Evolutionary conservation across 1,139 yeast genomes (phyloP).

Genomic region (Debaryomycetaceae sp.): DNA sequence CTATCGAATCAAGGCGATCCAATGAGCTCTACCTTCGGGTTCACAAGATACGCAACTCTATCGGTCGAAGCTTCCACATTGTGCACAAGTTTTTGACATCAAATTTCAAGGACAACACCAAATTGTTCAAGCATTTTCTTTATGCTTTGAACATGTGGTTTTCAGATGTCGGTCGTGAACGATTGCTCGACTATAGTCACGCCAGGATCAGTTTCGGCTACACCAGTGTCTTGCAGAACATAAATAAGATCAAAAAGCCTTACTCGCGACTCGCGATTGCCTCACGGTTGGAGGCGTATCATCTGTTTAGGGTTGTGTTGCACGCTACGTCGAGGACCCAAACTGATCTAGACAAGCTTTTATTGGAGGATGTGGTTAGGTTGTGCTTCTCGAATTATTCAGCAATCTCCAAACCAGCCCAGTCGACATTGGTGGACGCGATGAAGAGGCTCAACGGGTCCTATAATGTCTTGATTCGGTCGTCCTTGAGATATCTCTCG

Average conservation of each 20-base stretch:
- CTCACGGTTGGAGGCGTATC: constrained; percentile 72
- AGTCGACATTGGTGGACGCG: constrained; percentile 61
- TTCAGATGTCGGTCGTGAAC: constrained; percentile 76
- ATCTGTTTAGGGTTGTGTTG: constrained; percentile 67
- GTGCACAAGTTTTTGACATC: constrained; percentile 47
- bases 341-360: constrained; percentile 57
- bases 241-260: constrained; percentile 57
- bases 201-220: constrained; percentile 35
- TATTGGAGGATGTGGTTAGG: constrained; percentile 67
- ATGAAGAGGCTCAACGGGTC: constrained; percentile 75
- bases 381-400: constrained; percentile 70
- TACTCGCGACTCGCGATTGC: constrained; percentile 77
- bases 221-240: constrained; percentile 32
- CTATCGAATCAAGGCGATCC: constrained; percentile 39
- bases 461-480: constrained; percentile 47
- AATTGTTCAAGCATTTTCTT: constrained; percentile 59
- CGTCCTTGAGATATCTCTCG: constrained; percentile 46
- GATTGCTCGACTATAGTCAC: constrained; percentile 55
- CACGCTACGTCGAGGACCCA: constrained; percentile 76
- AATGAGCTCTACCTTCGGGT: constrained; percentile 55
- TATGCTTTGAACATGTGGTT: constrained; percentile 77
- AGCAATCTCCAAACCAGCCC: constrained; percentile 69
- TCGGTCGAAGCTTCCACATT: constrained; percentile 68
- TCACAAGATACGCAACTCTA: constrained; percentile 55
- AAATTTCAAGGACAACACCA: constrained; percentile 64